A percentile compares a stretch with the other conserved stretches of the same genome.
These are phyloP conservation scores for Malassezia vespertilionis DNA, from an alignment of 1,284 basidiomycete species.

Conservation along the genomic window DNA sequence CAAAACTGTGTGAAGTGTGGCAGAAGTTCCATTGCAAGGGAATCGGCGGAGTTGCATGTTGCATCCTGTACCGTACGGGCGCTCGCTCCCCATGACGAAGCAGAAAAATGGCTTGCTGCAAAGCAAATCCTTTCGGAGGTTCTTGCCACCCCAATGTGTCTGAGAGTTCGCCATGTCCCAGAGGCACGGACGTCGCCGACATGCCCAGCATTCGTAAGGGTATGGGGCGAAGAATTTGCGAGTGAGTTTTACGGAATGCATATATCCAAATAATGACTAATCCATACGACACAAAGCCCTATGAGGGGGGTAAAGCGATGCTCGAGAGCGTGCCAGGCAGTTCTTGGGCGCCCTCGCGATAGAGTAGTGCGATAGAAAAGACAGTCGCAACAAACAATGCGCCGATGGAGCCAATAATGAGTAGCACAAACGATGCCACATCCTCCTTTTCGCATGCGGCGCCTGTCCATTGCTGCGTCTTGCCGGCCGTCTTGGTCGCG, in stretches of 20 bases:
- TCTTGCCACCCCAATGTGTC: slow-evolving; percentile 26
- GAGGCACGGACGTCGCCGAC: too few relatives aligned
- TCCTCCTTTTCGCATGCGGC: slow-evolving; percentile 43
- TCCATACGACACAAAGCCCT: too few relatives aligned
- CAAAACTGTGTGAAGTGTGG: slow-evolving; percentile 32
- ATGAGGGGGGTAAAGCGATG: slow-evolving; percentile 18
- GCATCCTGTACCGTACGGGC: slow-evolving; percentile 37
- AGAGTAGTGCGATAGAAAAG: slow-evolving; percentile 28
- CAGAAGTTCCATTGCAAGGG: slow-evolving; percentile 40
- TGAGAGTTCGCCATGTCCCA: too few relatives aligned
- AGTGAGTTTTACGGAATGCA: background rate
- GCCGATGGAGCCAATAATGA: slow-evolving; percentile 25
- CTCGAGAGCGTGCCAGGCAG: slow-evolving; percentile 36
- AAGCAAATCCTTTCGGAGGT: slow-evolving; percentile 28
- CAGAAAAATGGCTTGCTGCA: slow-evolving; percentile 37
- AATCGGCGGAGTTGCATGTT: slow-evolving; percentile 26
- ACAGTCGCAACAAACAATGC: slow-evolving; percentile 23
- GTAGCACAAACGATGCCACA: slow-evolving; percentile 27
- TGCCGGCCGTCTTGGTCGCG: slow-evolving; percentile 16
- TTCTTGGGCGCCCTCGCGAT: slow-evolving; percentile 22
- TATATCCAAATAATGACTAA: background rate
- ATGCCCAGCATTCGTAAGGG: too few relatives aligned
- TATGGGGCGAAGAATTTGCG: background rate
- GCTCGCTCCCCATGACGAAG: slow-evolving; percentile 43
- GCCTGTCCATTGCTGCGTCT: slow-evolving; percentile 31